These are phyloP conservation scores for Metarhizium guizhouense DNA, from an alignment of 2,329 filamentous ascomycete species.

Conservation along the genomic window DNA sequence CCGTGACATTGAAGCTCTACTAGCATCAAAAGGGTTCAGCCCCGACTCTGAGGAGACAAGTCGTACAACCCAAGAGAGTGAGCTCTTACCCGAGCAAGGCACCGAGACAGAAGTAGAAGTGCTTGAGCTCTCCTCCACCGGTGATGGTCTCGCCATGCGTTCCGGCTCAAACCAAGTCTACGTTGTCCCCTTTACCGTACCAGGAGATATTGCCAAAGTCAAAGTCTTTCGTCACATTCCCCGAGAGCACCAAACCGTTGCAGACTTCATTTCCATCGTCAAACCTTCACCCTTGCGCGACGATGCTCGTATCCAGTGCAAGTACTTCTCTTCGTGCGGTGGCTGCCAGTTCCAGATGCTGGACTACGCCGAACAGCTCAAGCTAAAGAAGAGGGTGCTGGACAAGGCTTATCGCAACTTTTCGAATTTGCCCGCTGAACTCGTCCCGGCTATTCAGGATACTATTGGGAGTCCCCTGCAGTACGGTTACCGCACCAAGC, in stretches of 20 bases:
- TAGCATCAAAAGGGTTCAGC: conserved; percentile 30
- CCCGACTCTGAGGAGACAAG: conserved; percentile 11
- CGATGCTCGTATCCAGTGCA: conserved; percentile 67
- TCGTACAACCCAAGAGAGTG: conserved; percentile 18
- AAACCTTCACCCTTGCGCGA: conserved; percentile 68
- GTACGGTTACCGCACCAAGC: conserved; percentile 91
- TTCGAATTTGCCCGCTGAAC: conserved; percentile 66
- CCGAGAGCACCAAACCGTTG: conserved; percentile 59
- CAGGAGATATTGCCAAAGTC: conserved; percentile 71
- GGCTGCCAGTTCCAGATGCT: conserved; percentile 99
- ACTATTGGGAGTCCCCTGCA: conserved; percentile 86
- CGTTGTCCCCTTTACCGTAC: conserved; percentile 79
- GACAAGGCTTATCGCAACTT: conserved; percentile 91
- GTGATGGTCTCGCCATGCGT: conserved; percentile 77
- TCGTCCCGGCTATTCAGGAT: conserved; percentile 67
- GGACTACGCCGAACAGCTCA: conserved; percentile 75
- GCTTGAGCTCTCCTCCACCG: conserved; percentile 75
- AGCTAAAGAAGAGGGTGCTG: conserved; percentile 75
- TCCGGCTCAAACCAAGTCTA: conserved; percentile 59
- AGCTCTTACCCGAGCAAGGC: conserved; percentile 53
- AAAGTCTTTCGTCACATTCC: conserved; percentile 68
- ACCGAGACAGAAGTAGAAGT: conserved; percentile 78
- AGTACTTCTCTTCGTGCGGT: conserved; percentile 79
- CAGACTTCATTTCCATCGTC: conserved; percentile 74
- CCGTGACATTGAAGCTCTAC: conserved; percentile 50